Percentiles rank a stretch among this genome's conserved stretches.
These are phyloP conservation scores for Malus asiatica DNA, from an alignment of 306 rosid species.

Conservation along the genomic window DNA sequence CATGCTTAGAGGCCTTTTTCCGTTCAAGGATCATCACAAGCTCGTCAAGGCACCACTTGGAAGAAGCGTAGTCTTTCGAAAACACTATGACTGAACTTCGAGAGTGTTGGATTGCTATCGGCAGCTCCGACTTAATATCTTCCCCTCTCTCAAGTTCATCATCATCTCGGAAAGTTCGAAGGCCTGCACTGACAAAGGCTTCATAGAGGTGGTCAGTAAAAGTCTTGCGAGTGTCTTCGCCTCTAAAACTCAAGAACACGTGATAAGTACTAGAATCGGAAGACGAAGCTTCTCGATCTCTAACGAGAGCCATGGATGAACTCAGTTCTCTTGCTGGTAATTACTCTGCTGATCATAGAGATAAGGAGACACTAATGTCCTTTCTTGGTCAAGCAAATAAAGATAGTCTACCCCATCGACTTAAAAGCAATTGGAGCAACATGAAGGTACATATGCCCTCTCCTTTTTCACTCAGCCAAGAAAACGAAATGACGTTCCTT, in stretches of 20 bases:
- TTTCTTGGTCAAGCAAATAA: too few species aligned
- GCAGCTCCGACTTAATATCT: background rate
- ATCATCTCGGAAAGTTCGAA: background rate
- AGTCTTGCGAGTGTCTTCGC: background rate
- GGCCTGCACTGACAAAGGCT: background rate
- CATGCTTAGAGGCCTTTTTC: background rate
- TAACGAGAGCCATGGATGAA: background rate
- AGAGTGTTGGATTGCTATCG: background rate
- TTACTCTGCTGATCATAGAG: too few species aligned
- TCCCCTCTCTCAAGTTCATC: background rate
- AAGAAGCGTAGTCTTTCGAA: background rate
- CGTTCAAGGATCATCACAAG: background rate
- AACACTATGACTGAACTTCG: background rate
- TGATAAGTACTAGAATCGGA: background rate
- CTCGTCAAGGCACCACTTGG: background rate
- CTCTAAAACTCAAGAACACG: slow-evolving; percentile 6
- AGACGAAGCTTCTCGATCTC: background rate
- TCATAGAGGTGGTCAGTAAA: background rate
- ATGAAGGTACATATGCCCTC: too few species aligned
- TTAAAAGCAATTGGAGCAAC: too few species aligned
- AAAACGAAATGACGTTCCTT: too few species aligned
- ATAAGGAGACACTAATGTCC: too few species aligned
- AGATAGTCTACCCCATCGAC: too few species aligned
- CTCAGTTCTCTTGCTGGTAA: too few species aligned
- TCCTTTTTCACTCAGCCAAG: too few species aligned